Percentiles rank a stretch among this genome's conserved stretches.
Evolutionary conservation across 2,329 filamentous ascomycete genomes (phyloP).

Genomic region (Dactylonectria macrodidyma): DNA sequence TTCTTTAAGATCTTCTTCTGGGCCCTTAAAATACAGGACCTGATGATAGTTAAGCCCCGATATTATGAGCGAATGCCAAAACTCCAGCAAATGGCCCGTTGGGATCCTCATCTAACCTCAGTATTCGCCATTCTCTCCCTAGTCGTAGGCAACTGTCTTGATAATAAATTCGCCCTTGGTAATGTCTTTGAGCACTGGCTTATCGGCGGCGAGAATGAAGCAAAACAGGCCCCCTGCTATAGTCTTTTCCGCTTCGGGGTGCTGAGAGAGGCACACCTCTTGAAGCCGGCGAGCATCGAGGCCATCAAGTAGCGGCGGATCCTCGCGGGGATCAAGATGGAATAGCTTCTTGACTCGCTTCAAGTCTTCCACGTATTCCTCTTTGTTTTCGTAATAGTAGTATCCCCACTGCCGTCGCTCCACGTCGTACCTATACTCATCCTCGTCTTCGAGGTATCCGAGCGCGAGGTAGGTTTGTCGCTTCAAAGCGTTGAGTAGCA

Average conservation of each 20-base stretch:
- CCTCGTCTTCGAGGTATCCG: constrained; percentile 3
- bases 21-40: not conserved
- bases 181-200: constrained; percentile 24
- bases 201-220: constrained; percentile 21
- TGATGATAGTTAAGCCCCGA: not conserved
- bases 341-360: constrained; percentile 16
- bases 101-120: constrained; percentile 24
- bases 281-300: constrained; percentile 1
- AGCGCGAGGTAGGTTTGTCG: constrained; percentile 20
- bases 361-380: not conserved
- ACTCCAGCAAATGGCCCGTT: constrained; percentile 24
- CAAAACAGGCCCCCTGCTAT: not conserved
- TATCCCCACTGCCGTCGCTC: not conserved
- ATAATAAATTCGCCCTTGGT: not conserved
- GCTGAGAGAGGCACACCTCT: constrained; percentile 6
- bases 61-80: constrained; percentile 28
- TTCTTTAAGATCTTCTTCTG: constrained; percentile 22
- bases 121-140: not conserved
- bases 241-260: not conserved
- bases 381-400: not conserved
- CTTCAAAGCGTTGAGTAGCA: constrained; percentile 17
- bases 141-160: not conserved
- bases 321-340: not conserved
- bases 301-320: constrained; percentile 2
- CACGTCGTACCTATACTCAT: not conserved